phyloP scores from a whole-genome alignment of 129 eudicot species.

The Pseudognaphalium luteoalbum region DNA sequence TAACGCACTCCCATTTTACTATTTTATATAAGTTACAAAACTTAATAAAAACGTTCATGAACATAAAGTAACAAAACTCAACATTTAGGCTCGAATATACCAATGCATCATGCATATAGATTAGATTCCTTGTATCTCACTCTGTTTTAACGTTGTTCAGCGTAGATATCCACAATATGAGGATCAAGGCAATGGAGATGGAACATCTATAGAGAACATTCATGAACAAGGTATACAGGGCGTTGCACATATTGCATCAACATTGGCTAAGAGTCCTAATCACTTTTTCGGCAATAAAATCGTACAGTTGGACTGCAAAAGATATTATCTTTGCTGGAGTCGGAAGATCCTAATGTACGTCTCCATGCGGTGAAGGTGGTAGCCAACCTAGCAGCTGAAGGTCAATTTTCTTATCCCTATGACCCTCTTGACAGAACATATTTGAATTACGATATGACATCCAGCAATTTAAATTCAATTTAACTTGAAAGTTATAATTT shows the following conservation, averaged over 20 bases:
- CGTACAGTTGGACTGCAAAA: slow-evolving; percentile 77
- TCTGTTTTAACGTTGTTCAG: slow-evolving; percentile 22
- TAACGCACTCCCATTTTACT: not conserved
- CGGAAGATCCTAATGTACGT: slow-evolving; percentile 77
- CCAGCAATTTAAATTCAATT: not conserved
- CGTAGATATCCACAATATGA: slow-evolving; percentile 46
- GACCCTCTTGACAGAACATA: slow-evolving; percentile 1
- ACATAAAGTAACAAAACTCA: too few species aligned
- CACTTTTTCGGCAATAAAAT: not conserved
- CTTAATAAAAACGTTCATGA: too few species aligned
- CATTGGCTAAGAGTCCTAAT: slow-evolving; percentile 18
- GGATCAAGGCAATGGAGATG: slow-evolving; percentile 62
- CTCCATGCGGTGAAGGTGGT: slow-evolving; percentile 92
- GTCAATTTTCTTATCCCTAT: slow-evolving; percentile 28
- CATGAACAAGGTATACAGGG: slow-evolving; percentile 73
- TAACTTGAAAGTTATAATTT: not conserved
- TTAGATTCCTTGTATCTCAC: not conserved
- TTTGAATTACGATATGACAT: not conserved
- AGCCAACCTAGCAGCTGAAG: slow-evolving; percentile 97
- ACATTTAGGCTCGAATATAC: not conserved
- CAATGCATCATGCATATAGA: not conserved
- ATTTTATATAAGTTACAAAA: not conserved
- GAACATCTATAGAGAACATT: slow-evolving; percentile 62
- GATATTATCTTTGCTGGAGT: slow-evolving; percentile 81
- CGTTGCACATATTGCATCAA: slow-evolving; percentile 21